Percentiles rank a stretch among this genome's conserved stretches.
Conservation (phyloP, 495 filamentous ascomycete species). For the Penicillium arizonense region DNA sequence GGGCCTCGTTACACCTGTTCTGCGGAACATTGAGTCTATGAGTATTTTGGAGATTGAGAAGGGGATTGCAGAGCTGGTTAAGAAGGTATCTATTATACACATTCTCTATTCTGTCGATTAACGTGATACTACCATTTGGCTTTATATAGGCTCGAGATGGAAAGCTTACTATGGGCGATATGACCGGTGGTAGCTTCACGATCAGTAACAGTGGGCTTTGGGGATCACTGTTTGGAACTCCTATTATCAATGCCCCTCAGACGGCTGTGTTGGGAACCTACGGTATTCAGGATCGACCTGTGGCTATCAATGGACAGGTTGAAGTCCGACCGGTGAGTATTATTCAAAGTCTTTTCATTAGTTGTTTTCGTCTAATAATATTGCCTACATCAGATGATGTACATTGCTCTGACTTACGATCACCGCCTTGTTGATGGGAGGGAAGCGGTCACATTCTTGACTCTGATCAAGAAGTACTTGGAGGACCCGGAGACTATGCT, state of each 20-base stretch:
- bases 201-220: conserved; percentile 81
- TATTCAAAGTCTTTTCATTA: too few relatives aligned
- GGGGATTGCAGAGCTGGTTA: conserved; percentile 77
- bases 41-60: conserved; percentile 80
- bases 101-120: background rate
- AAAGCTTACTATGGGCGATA: conserved; percentile 92
- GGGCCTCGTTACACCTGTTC: conserved; percentile 85
- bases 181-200: conserved; percentile 94
- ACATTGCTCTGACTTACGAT: conserved; percentile 87
- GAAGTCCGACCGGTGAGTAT: conserved; percentile 68
- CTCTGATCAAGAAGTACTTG: conserved; percentile 78
- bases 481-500: conserved; percentile 86
- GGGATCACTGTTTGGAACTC: conserved; percentile 79
- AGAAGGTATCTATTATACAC: conserved; percentile 57
- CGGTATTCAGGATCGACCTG: conserved; percentile 83
- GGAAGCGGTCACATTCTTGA: conserved; percentile 84
- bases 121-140: background rate
- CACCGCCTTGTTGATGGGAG: conserved; percentile 84
- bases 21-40: conserved; percentile 77
- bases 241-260: conserved; percentile 90
- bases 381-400: conserved; percentile 72
- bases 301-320: conserved; percentile 77
- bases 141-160: conserved; percentile 67
- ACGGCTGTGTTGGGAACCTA: conserved; percentile 83
- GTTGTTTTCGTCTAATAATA: too few relatives aligned